Evolutionary conservation across 768 basidiomycete species (phyloP), one percentile per base, ranked within the genome.

Genomic region (Suillus subaureus): DNA sequence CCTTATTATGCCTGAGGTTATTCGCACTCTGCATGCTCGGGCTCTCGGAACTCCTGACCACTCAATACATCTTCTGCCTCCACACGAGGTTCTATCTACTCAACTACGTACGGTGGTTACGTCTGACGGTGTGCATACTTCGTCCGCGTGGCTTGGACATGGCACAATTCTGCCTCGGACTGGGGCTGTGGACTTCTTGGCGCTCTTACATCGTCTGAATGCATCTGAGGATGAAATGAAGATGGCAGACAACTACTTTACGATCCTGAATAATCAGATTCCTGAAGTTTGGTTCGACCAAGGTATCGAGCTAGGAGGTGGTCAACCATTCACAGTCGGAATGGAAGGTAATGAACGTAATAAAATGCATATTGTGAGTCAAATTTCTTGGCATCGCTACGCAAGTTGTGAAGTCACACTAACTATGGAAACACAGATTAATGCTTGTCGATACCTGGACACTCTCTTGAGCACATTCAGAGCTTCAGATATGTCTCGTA

Each of bases 191-290:
- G 77, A 79, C 21, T 91, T 89, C 70, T 72, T 89, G 21, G 72
- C 75, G 16, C 79, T 89, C 51, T 72, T 89, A 68, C 64, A 77
- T 5, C 39, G 62, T 23, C 73, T 89, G 42, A 79, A 84, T 42
- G 73, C 81, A 45, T 79, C 85, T 0, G 73, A 79, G 4, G 84
- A 85, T 43, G 82, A 88, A 67, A 75, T 80, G 70, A 80, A 83
- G 68, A 90, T 89, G 88, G 87, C 89, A 4, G 90, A 91, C 71
- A 91, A 91, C 66, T 89, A 89, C 68, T 91, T 84, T 70, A 80
- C 87, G 1, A 77, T 91, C 60, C 74, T 90, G 56, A 79, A 77
- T 63, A 90, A 89, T 71, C 74, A 73, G 23, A 70, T 84, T 47
- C 84, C 88, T 2, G 87, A 89, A 71, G 75, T 83, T 12, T 90